phyloP scores from a whole-genome alignment of 2,329 filamentous ascomycete species.

The Knufia petricola region DNA sequence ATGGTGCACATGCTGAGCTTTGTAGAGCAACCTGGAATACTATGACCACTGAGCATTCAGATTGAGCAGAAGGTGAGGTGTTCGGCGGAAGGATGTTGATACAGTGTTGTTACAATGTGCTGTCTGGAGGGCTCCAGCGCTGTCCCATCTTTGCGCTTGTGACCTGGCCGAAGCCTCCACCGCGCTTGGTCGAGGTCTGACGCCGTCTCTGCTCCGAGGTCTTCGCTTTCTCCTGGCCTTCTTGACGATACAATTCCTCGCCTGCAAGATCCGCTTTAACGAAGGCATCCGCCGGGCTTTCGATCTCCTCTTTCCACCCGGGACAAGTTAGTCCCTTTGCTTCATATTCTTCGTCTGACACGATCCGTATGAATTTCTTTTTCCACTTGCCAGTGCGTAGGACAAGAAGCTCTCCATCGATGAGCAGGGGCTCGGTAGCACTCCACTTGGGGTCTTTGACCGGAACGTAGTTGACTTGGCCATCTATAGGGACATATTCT shows the following conservation, averaged over 20 bases:
- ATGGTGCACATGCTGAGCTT: no score
- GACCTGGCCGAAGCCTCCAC: neutral
- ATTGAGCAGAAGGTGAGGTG: no score
- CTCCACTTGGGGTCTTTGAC: conserved; percentile 30
- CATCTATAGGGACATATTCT: conserved; percentile 27
- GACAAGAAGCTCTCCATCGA: conserved; percentile 44
- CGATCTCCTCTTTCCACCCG: conserved; percentile 39
- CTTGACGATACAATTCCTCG: neutral
- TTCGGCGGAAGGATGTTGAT: no score
- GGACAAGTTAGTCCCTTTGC: conserved; percentile 37
- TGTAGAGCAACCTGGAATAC: no score
- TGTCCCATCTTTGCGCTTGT: neutral
- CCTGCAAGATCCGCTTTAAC: conserved; percentile 1
- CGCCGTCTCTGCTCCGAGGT: neutral
- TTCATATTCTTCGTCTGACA: conserved; percentile 46
- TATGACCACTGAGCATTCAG: no score
- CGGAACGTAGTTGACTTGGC: conserved; percentile 41
- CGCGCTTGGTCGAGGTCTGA: neutral
- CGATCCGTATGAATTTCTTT: conserved; percentile 46
- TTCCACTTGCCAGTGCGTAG: conserved; percentile 52
- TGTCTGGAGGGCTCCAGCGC: no score
- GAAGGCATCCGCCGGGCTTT: conserved; percentile 4
- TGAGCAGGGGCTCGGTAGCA: conserved; percentile 40
- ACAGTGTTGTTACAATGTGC: no score
- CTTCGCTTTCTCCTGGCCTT: neutral